Conservation (phyloP, 2,329 filamentous ascomycete genomes). For the Trichocomaceae sp. region DNA sequence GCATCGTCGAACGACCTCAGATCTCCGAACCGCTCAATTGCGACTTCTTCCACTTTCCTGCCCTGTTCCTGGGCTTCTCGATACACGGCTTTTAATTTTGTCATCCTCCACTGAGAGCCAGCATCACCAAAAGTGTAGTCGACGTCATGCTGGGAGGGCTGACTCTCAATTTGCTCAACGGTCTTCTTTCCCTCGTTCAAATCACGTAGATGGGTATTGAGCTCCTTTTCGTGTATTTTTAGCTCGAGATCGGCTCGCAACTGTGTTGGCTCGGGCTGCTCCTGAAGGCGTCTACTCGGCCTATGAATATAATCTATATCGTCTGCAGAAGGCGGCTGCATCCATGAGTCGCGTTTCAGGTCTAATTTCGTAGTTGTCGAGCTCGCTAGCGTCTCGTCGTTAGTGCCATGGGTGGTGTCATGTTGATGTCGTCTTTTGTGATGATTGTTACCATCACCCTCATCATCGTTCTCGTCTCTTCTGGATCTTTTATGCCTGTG, state of each 20-base stretch:
- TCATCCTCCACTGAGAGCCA: constrained; percentile 94
- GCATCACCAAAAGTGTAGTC: constrained; percentile 82
- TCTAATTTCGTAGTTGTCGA: constrained; percentile 18
- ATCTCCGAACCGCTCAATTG: constrained; percentile 71
- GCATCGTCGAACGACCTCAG: constrained; percentile 85
- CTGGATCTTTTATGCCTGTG: constrained; percentile 10
- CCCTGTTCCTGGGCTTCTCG: constrained; percentile 67
- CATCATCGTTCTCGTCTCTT: constrained; percentile 23
- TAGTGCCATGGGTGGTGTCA: constrained; percentile 36
- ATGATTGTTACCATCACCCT: constrained; percentile 40
- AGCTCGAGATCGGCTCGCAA: constrained; percentile 57
- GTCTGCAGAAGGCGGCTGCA: constrained; percentile 77
- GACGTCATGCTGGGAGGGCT: constrained; percentile 56
- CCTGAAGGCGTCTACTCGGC: constrained; percentile 53
- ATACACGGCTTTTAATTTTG: constrained; percentile 81
- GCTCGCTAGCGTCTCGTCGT: constrained; percentile 20
- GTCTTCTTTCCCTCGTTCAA: constrained; percentile 50
- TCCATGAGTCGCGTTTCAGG: constrained; percentile 79
- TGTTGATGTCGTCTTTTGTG: constrained; percentile 20
- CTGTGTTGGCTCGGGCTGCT: constrained; percentile 34
- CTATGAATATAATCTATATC: constrained; percentile 67
- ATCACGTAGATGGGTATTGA: constrained; percentile 65
- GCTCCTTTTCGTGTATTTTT: constrained; percentile 69
- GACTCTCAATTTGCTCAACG: constrained; percentile 47
- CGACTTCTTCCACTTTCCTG: constrained; percentile 71